Base-by-base conservation (phyloP, 2,329 filamentous ascomycete species). In the Cylindrodendrum hubeiense region DNA sequence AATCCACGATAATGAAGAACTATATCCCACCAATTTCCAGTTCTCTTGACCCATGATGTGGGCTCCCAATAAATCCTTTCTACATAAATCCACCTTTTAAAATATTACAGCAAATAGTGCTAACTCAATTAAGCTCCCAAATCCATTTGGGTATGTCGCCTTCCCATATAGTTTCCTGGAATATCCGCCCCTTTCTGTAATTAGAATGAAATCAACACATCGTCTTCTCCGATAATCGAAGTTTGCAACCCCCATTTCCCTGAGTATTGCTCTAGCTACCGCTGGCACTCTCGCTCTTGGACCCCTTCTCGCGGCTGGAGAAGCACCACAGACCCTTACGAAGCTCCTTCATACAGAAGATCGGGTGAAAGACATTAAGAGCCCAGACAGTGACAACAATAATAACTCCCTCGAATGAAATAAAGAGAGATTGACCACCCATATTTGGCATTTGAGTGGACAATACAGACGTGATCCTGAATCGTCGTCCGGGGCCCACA, bases 371-470 rank as follows among this genome's bases (percentile, higher is more conserved):
- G 19, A 84, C 56, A 39, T 84, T 85, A 47, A 89, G 76, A 3
- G 66, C 74, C 3, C 81, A 52, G 13, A 82, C 82, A 3, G 86
- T 84, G 17, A 86, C 68, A 33, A 82, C 75, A 39, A 88, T 82
- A 79, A 87, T 81, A 46, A 83, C 79, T 47, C 87, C 86, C 80
- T 90, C 88, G 57, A 90, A 84, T 5, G 79, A 85, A 65, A 90
- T 83, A 74, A 90, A 90, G 61, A 87, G 78, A 39, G 79, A 80
- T 78, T 90, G 81, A 39, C 85, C 77, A 34, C 74, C 77, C 75
- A 90, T 90, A n/a, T n/a, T n/a, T n/a, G n/a, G n/a, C n/a, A n/a
- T n/a, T n/a, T n/a, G n/a, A n/a, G n/a, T n/a, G n/a, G n/a, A n/a
- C n/a, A n/a, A n/a, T n/a, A n/a, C n/a, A n/a, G n/a, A n/a, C n/a